These are phyloP conservation scores for Eucalyptus regnans DNA, from an alignment of 345 rosid genomes.

Conservation along the genomic window DNA sequence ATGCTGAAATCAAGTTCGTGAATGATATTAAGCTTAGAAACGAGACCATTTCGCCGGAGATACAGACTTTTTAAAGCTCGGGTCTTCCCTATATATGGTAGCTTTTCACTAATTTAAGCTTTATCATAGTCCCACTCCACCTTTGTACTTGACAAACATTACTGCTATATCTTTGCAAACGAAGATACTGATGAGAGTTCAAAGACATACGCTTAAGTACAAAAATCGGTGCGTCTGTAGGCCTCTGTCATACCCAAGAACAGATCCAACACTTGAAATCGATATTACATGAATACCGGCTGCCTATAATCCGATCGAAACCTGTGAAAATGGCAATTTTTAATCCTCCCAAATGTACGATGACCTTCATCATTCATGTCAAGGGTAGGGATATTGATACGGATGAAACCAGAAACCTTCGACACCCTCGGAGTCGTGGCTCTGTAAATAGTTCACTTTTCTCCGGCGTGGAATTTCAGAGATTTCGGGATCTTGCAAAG, in stretches of 20 bases:
- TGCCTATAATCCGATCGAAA: background rate
- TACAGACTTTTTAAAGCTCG: background rate
- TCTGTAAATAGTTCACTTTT: background rate
- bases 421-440: background rate
- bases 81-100: too few relatives aligned
- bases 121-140: too few relatives aligned
- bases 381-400: background rate
- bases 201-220: too few relatives aligned
- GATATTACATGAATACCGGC: fast-evolving
- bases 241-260: background rate
- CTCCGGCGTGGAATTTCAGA: background rate
- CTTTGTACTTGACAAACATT: too few relatives aligned
- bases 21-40: background rate
- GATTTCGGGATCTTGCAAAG: background rate
- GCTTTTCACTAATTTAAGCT: too few relatives aligned
- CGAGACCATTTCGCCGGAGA: background rate
- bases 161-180: too few relatives aligned
- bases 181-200: too few relatives aligned
- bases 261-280: background rate
- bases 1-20: background rate
- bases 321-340: background rate
- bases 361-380: background rate
- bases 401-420: background rate
- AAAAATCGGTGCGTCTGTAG: background rate
- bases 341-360: background rate